These are phyloP conservation scores for Aspergillus ustus DNA, from an alignment of 2,329 filamentous ascomycete genomes.

Conservation along the genomic window DNA sequence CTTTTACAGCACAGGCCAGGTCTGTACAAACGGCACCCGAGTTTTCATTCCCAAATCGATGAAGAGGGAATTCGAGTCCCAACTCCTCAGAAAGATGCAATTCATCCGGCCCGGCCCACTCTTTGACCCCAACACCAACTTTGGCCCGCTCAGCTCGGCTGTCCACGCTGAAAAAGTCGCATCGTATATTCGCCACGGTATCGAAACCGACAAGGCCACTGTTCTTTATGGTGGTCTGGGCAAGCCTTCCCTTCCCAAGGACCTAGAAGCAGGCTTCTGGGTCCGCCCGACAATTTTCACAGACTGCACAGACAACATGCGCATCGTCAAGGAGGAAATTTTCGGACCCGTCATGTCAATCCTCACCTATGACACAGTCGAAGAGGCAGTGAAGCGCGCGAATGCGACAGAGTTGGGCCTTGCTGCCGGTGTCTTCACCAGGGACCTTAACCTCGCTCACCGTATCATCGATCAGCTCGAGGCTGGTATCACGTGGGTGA, in stretches of 20 bases:
- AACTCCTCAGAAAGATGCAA: conserved; percentile 70
- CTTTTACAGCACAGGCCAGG: conserved; percentile 88
- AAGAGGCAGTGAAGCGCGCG: conserved; percentile 72
- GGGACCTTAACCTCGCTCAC: conserved; percentile 74
- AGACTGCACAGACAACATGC: conserved; percentile 82
- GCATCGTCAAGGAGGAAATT: conserved; percentile 79
- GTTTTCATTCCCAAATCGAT: conserved; percentile 76
- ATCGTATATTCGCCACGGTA: conserved; percentile 76
- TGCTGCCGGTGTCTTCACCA: conserved; percentile 82
- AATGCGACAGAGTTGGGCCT: conserved; percentile 79
- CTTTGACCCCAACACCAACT: conserved; percentile 74
- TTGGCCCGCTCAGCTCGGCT: conserved; percentile 79
- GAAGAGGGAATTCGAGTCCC: conserved; percentile 70
- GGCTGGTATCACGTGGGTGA: conserved; percentile 89
- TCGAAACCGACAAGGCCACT: conserved; percentile 72
- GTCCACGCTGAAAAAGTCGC: conserved; percentile 77
- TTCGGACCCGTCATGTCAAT: conserved; percentile 88
- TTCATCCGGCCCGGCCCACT: conserved; percentile 74
- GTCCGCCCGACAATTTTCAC: conserved; percentile 83
- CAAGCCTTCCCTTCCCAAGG: conserved; percentile 59
- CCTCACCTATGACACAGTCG: conserved; percentile 71
- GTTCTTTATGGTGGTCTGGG: conserved; percentile 72
- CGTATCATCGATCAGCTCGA: conserved; percentile 71
- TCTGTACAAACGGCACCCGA: conserved; percentile 89
- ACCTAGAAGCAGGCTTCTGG: conserved; percentile 74